phyloP scores from a whole-genome alignment of 2,329 filamentous ascomycete species.

The Claviceps fusiformis region DNA sequence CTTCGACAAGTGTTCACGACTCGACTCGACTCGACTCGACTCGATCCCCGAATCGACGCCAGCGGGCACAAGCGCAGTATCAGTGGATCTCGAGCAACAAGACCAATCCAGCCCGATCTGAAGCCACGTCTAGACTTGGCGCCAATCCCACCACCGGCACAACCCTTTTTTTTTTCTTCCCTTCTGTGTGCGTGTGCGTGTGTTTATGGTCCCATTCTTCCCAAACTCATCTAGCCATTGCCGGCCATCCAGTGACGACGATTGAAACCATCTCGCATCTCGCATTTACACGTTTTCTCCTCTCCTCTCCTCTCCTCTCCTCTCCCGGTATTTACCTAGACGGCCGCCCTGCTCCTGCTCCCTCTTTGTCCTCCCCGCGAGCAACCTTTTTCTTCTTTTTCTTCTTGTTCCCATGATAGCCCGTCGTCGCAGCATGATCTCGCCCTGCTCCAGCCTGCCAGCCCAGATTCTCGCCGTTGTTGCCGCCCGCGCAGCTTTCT shows the following conservation, averaged over 20 bases:
- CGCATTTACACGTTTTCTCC: too few species aligned
- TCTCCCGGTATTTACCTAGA: too few species aligned
- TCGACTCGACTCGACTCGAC: too few species aligned
- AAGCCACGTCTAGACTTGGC: background rate
- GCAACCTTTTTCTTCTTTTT: background rate
- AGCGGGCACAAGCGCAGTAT: background rate
- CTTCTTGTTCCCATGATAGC: background rate
- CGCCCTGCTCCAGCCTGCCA: constrained; percentile 1
- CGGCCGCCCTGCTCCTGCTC: too few species aligned
- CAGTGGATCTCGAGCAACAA: background rate
- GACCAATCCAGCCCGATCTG: background rate
- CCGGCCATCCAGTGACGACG: background rate
- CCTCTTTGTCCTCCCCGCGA: background rate
- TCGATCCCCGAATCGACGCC: background rate
- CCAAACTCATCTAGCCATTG: background rate
- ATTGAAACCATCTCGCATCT: background rate
- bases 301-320: background rate
- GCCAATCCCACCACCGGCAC: background rate
- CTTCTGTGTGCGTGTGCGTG: background rate
- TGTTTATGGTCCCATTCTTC: too few species aligned
- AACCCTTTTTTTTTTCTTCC: background rate
- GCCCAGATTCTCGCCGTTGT: background rate
- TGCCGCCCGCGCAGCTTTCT: constrained; percentile 6
- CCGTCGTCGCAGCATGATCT: constrained; percentile 4
- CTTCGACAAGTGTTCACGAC: too few species aligned